Evolutionary conservation across 2,329 filamentous ascomycete species (phyloP).

Genomic region (Aspergillus pseudoviridinutans): DNA sequence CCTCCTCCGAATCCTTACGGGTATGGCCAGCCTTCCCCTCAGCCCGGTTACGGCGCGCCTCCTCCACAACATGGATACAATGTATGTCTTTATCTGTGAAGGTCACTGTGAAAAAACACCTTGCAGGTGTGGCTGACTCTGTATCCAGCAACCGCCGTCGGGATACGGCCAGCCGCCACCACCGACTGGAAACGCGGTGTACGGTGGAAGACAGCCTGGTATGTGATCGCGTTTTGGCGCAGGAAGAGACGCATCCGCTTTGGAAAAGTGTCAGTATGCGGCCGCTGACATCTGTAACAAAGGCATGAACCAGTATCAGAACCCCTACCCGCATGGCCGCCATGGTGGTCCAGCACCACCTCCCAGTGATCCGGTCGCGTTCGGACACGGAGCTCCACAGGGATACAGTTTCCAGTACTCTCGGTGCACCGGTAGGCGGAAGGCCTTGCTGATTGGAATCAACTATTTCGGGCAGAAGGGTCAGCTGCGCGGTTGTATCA

Average conservation of each 20-base stretch:
- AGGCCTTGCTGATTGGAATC: constrained; percentile 88
- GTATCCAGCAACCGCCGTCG: constrained; percentile 20
- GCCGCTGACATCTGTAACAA: constrained; percentile 1
- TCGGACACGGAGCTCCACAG: constrained; percentile 75
- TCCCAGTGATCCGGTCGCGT: constrained; percentile 63
- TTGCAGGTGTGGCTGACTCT: constrained; percentile 11
- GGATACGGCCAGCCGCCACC: constrained; percentile 31
- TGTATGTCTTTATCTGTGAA: constrained; percentile 24
- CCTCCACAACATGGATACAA: constrained; percentile 33
- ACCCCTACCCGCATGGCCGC: constrained; percentile 52
- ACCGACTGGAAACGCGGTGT: constrained; percentile 34
- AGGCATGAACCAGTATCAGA: constrained; percentile 37
- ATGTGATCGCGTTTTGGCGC: constrained; percentile 9
- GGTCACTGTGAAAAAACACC: neutral
- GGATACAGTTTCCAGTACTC: constrained; percentile 88
- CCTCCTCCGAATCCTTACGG: constrained; percentile 37
- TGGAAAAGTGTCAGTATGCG: neutral
- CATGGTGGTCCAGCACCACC: constrained; percentile 61
- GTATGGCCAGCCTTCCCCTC: constrained; percentile 43
- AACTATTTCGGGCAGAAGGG: constrained; percentile 94
- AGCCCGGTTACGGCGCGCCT: constrained; percentile 28
- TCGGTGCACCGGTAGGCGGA: constrained; percentile 80
- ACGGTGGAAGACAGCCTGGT: constrained; percentile 38
- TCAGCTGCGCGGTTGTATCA: constrained; percentile 89
- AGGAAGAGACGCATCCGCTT: neutral